phyloP scores from a whole-genome alignment of 1,284 basidiomycete genomes.

The Melanopsichium pennsylvanicum region DNA sequence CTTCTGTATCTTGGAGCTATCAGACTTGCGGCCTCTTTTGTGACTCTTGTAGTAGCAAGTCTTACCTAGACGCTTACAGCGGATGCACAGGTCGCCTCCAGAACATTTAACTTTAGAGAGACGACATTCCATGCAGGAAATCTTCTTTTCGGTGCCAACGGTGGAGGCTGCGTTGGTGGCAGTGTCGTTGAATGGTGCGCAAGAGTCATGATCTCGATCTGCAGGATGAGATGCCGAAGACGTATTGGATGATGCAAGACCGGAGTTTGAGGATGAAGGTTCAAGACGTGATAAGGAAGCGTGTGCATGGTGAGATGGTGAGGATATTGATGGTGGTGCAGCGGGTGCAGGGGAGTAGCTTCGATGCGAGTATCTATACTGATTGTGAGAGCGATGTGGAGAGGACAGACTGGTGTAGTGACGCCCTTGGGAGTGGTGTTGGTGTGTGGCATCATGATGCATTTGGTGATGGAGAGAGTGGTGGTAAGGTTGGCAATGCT shows the following conservation, averaged over 20 bases:
- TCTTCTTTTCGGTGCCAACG: slow-evolving; percentile 40
- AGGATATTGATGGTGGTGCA: slow-evolving; percentile 8
- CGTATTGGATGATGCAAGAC: slow-evolving; percentile 7
- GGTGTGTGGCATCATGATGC: slow-evolving; percentile 3
- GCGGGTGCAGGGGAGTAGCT: slow-evolving; percentile 21
- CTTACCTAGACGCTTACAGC: slow-evolving; percentile 41
- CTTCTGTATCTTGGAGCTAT: slow-evolving; percentile 49
- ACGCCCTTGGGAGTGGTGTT: slow-evolving; percentile 8
- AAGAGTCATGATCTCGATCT: slow-evolving; percentile 2
- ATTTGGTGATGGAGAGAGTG: slow-evolving; percentile 4
- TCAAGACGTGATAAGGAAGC: slow-evolving; percentile 1
- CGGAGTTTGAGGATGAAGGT: too few relatives aligned
- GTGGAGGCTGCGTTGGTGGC: slow-evolving; percentile 1
- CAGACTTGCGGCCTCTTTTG: slow-evolving; percentile 50
- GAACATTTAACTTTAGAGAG: slow-evolving; percentile 48
- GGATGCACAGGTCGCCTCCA: slow-evolving; percentile 34
- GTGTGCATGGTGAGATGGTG: slow-evolving; percentile 4
- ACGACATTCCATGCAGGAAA: slow-evolving; percentile 50
- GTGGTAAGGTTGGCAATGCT: slow-evolving; percentile 6
- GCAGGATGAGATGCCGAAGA: not conserved
- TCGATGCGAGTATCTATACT: slow-evolving; percentile 24
- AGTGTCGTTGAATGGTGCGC: slow-evolving; percentile 3
- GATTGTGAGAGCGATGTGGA: slow-evolving; percentile 13
- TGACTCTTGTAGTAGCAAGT: slow-evolving; percentile 45
- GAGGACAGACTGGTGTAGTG: slow-evolving; percentile 13